Conservation (phyloP, 176 grass and related monocot species). For the Poa pratensis region DNA sequence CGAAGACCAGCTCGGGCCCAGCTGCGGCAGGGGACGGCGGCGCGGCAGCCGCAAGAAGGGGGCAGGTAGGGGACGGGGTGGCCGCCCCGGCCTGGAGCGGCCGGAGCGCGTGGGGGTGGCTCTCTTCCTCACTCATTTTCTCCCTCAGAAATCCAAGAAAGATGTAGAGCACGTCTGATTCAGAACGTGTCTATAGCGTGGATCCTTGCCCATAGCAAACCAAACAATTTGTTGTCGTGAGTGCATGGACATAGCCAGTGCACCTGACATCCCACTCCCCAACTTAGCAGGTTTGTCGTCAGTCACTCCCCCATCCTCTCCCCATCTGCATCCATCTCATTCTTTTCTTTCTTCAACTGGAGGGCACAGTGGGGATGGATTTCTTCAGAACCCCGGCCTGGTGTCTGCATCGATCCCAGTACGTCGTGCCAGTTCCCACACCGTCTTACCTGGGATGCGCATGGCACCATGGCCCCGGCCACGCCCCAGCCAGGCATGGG, state of each 20-base stretch:
- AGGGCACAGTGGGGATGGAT: conserved; percentile 39
- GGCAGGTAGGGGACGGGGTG: too few species aligned
- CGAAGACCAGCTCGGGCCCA: too few species aligned
- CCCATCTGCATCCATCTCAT: background rate
- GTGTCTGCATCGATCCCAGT: background rate
- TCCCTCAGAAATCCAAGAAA: too few species aligned
- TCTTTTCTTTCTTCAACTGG: conserved; percentile 34
- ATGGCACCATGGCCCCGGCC: conserved; percentile 19
- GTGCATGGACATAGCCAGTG: background rate
- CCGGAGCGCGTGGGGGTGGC: too few species aligned
- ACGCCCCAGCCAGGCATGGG: conserved; percentile 16
- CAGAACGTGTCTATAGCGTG: background rate
- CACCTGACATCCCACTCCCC: background rate
- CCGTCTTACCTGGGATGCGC: background rate
- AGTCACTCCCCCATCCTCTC: background rate
- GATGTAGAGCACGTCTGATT: background rate
- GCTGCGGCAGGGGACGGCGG: too few species aligned
- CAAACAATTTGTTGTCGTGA: background rate
- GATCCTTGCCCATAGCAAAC: background rate
- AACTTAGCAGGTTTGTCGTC: conserved; percentile 33
- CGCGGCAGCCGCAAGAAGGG: too few species aligned
- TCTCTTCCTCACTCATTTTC: too few species aligned
- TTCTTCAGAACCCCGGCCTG: conserved; percentile 24
- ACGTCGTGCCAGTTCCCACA: background rate
- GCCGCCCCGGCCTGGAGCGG: too few species aligned